Evolutionary conservation across 192 early-diverging fungal genomes (phyloP).

Genomic region (Coemansia sp.): DNA sequence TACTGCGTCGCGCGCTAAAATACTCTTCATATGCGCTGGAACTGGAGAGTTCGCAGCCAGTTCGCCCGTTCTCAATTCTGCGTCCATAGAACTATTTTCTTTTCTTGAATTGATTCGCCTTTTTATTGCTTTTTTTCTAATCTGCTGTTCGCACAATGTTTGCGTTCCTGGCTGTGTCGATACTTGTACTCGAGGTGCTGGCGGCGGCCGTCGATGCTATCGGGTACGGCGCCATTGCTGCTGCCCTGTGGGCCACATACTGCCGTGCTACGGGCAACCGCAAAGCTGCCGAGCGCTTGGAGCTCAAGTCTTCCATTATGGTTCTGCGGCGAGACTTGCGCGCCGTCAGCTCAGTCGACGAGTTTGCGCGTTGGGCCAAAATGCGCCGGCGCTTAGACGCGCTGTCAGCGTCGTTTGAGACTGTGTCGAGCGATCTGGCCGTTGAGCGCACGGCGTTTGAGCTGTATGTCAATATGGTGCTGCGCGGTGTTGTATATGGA

Average conservation of each 20-base stretch:
- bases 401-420: slow-evolving; percentile 67
- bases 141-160: slow-evolving; percentile 3
- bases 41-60: slow-evolving; percentile 50
- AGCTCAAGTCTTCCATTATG: slow-evolving; percentile 63
- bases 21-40: slow-evolving; percentile 49
- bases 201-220: slow-evolving; percentile 59
- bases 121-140: background rate
- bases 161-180: slow-evolving; percentile 57
- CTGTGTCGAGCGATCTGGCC: slow-evolving; percentile 59
- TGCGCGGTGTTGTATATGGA: slow-evolving; percentile 65
- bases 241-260: slow-evolving; percentile 39
- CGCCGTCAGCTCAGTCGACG: slow-evolving; percentile 75
- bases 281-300: slow-evolving; percentile 53
- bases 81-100: slow-evolving; percentile 4
- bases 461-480: slow-evolving; percentile 69
- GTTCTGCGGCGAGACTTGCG: slow-evolving; percentile 64
- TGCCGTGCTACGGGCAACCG: slow-evolving; percentile 34
- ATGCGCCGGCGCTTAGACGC: slow-evolving; percentile 77
- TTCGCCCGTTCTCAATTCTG: slow-evolving; percentile 35
- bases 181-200: slow-evolving; percentile 63
- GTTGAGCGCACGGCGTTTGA: slow-evolving; percentile 72
- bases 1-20: slow-evolving; percentile 34
- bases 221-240: slow-evolving; percentile 56
- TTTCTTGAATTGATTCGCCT: background rate
- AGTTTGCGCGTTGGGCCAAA: slow-evolving; percentile 93